Conservation (phyloP, 345 rosid genomes). For the Heritiera littoralis region DNA sequence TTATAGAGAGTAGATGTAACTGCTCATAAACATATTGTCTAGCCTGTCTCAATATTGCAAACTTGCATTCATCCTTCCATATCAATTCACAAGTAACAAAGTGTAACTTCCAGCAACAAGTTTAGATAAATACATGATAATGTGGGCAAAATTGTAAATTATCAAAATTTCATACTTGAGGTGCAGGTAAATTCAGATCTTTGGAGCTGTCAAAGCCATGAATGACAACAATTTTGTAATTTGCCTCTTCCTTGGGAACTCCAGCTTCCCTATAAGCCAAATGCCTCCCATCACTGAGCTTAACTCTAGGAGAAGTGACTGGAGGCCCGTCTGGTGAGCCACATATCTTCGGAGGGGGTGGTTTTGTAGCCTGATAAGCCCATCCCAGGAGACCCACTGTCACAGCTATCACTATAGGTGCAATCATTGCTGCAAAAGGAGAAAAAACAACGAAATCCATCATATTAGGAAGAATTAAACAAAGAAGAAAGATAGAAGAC, state of each 20-base stretch:
- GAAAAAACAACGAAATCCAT: background rate
- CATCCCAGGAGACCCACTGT: slow-evolving; percentile 52
- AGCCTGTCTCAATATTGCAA: background rate
- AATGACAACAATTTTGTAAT: slow-evolving; percentile 52
- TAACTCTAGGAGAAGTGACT: slow-evolving; percentile 66
- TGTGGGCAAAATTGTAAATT: slow-evolving; percentile 4
- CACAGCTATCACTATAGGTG: slow-evolving; percentile 46
- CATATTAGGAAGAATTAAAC: background rate
- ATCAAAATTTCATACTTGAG: slow-evolving; percentile 47
- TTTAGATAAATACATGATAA: background rate
- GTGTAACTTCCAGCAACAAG: background rate
- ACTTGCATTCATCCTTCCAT: background rate
- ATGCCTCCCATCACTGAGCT: slow-evolving; percentile 76
- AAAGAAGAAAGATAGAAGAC: background rate
- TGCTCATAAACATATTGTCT: background rate
- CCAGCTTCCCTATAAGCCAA: slow-evolving; percentile 79
- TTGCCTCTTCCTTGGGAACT: slow-evolving; percentile 57
- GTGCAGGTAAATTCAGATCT: slow-evolving; percentile 48
- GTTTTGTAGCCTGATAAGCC: slow-evolving; percentile 55
- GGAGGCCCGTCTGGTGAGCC: slow-evolving; percentile 69
- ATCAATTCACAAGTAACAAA: background rate
- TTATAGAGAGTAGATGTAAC: background rate
- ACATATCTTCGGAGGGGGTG: slow-evolving; percentile 76
- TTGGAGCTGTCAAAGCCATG: slow-evolving; percentile 78
- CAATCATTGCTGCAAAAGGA: slow-evolving; percentile 49